phyloP scores from a whole-genome alignment of 139 green algal species.

The Ostreobium quekettii region DNA sequence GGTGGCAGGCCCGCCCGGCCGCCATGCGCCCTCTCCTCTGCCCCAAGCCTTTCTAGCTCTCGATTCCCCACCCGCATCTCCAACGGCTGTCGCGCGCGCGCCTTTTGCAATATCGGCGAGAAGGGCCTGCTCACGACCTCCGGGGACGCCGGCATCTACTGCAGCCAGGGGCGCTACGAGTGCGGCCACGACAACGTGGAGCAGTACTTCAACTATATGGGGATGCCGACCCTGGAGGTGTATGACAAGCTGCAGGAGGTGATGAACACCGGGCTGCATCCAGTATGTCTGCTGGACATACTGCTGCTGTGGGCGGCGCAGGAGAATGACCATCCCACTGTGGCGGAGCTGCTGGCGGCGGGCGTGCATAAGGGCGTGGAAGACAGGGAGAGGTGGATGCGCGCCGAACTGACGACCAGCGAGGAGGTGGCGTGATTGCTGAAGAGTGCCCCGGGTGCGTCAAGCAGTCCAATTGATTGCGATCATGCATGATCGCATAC shows the following conservation, averaged over 20 bases:
- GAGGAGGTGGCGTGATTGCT: constrained; percentile 49
- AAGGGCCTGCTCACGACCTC: constrained; percentile 29
- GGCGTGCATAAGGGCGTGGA: constrained; percentile 53
- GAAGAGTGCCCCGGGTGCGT: too few relatives aligned
- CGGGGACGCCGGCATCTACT: constrained; percentile 36
- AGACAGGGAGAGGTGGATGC: constrained; percentile 53
- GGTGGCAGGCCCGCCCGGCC: too few relatives aligned
- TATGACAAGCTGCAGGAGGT: constrained; percentile 79
- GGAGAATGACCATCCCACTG: constrained; percentile 85
- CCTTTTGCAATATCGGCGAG: constrained; percentile 67
- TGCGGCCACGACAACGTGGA: constrained; percentile 68
- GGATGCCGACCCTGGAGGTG: constrained; percentile 77
- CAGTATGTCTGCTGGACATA: constrained; percentile 77
- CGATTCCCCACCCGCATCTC: too few relatives aligned
- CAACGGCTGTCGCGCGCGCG: constrained; percentile 10
- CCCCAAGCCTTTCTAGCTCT: too few relatives aligned
- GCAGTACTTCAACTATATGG: constrained; percentile 98
- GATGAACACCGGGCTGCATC: constrained; percentile 40
- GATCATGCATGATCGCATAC: too few relatives aligned
- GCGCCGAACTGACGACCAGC: constrained; percentile 60
- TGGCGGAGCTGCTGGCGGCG: constrained; percentile 74
- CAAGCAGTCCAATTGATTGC: too few relatives aligned
- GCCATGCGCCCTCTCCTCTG: too few relatives aligned
- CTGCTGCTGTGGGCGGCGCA: constrained; percentile 76
- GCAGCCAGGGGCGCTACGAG: constrained; percentile 43